Base-by-base conservation (phyloP, 306 rosid genomes). In the Quercus engelmannii region DNA sequence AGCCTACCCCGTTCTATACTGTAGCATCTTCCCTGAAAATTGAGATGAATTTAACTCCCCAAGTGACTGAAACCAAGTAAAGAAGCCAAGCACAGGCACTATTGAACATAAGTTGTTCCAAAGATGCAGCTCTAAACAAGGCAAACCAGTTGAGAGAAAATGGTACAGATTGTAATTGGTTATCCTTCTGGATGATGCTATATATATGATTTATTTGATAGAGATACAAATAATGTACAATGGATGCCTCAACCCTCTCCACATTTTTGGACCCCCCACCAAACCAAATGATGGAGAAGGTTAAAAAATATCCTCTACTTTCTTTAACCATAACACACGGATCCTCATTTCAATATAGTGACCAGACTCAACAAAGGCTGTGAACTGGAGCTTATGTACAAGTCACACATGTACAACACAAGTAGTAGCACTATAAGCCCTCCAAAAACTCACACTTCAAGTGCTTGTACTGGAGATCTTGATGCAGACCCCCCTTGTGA, bases 371-470 rank as follows among this genome's bases (percentile, higher is more conserved):
- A 35, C 71, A 61, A 81, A 79, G 62, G 74, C 85, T n/a, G 49
- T 78, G 79, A 64, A 77, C 13, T 84, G 68, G 82, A 81, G 69
- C 80, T 80, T 49, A 55, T 51, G 54, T 69, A 61, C 73, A 61
- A 63, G 61, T 55, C 63, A 79, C 51, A 54, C 78, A 55, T 30
- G 30, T 76, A 21, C 57, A 57, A 46, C 51, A 1, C n/a, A 67
- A 33, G 8, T 3, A 4, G 30, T 4, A 7, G 35, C 55, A 49
- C 81, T 17, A 38, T 70, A 54, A 49, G 15, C 56, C 74, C 71
- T 14, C 71, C 20, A 51, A 18, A 18, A 17, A 57, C 57, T 88
- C 81, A 94, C 55, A 90, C 93, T 13, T 82, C 86, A 1, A 72
- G 74, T 3, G 55, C 75, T 3, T 80, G 31, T 30, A 80, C 87